Evolutionary conservation across 2,329 filamentous ascomycete species (phyloP).

Genomic region (Lizonia empirigonia): DNA sequence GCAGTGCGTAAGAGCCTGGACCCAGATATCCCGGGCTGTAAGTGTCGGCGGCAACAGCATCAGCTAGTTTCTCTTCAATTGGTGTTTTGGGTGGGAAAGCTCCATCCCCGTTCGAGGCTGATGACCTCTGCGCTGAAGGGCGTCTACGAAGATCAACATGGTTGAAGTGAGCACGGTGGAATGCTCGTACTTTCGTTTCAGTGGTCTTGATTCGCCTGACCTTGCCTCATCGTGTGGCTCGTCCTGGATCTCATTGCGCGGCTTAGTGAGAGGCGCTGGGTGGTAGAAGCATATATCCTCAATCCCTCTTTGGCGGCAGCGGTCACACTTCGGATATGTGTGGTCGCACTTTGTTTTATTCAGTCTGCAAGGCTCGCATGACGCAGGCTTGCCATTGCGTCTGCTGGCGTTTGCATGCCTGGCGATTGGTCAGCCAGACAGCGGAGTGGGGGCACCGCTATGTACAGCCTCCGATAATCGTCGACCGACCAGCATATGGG

Average conservation of each 20-base stretch:
- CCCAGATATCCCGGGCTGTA: slow-evolving; percentile 43
- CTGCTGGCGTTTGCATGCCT: slow-evolving; percentile 36
- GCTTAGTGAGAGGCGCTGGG: slow-evolving; percentile 44
- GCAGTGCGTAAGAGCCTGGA: slow-evolving; percentile 41
- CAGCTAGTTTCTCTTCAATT: slow-evolving; percentile 33
- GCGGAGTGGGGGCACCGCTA: slow-evolving; percentile 3
- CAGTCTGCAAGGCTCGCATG: slow-evolving; percentile 42
- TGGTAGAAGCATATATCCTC: slow-evolving; percentile 44
- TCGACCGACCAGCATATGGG: too few species aligned
- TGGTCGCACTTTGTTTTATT: slow-evolving; percentile 46
- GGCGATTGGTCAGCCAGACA: slow-evolving; percentile 17
- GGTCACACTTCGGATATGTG: slow-evolving; percentile 38
- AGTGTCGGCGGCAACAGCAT: slow-evolving; percentile 41
- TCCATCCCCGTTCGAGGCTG: slow-evolving; percentile 10
- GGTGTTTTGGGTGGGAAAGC: slow-evolving; percentile 16
- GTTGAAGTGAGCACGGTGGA: background rate
- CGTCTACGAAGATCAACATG: slow-evolving; percentile 22
- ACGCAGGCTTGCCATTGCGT: slow-evolving; percentile 42
- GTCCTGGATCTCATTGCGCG: slow-evolving; percentile 14
- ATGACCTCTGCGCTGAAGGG: slow-evolving; percentile 17
- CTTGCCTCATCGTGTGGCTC: slow-evolving; percentile 1
- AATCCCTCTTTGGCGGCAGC: slow-evolving; percentile 42
- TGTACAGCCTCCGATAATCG: too few species aligned
- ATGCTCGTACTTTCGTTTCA: slow-evolving; percentile 36
- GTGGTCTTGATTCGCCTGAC: slow-evolving; percentile 23